A percentile compares a stretch with the other conserved stretches of the same genome.
Conservation (phyloP, 345 rosid genomes). For the Citrus cavaleriei region DNA sequence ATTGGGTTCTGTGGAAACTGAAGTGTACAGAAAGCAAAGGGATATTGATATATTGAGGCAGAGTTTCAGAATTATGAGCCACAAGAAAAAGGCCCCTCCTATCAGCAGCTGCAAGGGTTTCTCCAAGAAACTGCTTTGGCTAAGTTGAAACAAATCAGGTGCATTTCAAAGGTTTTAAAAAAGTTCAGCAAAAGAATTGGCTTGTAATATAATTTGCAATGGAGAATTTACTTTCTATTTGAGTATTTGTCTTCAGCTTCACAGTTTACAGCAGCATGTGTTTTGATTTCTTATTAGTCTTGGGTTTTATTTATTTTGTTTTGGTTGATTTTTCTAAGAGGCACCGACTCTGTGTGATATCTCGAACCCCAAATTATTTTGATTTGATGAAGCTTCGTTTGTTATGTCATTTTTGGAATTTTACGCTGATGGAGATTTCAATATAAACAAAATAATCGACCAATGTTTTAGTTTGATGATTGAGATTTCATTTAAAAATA, state of each 20-base stretch:
- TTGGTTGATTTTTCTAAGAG: neutral
- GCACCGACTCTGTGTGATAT: neutral
- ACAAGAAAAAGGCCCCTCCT: constrained; percentile 17
- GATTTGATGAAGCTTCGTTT: neutral
- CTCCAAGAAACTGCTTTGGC: neutral
- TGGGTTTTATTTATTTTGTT: no score
- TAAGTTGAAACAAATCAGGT: no score
- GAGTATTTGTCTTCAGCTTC: no score
- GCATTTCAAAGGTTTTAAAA: no score
- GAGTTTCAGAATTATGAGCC: constrained; percentile 57
- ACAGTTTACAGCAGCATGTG: no score
- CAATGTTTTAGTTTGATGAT: neutral
- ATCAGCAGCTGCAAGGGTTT: neutral
- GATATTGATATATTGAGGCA: constrained; percentile 74
- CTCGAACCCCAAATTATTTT: neutral
- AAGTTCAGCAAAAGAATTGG: no score
- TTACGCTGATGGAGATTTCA: neutral
- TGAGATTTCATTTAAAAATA: no score
- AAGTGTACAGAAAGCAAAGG: constrained; percentile 42
- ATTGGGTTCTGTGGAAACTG: constrained; percentile 41
- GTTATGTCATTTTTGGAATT: neutral
- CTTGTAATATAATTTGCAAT: no score
- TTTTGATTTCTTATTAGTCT: no score
- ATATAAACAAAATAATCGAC: neutral
- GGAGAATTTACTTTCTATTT: no score